Evolutionary conservation across 352 stramenopile species (phyloP).

Genomic region (Poterioochromonas sp.): DNA sequence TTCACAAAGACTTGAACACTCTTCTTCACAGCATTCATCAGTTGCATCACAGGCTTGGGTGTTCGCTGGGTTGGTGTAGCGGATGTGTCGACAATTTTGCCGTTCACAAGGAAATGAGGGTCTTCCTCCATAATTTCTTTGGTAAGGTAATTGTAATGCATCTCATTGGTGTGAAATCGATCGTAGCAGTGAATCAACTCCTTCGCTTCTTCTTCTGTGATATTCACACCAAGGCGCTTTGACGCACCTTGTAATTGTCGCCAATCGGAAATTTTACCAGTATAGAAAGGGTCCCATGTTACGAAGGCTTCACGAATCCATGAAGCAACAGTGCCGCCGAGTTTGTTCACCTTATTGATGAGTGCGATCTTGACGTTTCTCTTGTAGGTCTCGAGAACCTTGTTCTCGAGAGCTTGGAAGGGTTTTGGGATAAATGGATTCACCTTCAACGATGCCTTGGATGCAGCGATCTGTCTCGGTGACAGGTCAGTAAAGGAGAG

Average conservation of each 20-base stretch:
- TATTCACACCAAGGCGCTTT: not conserved
- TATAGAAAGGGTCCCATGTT: not conserved
- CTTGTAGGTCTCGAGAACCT: slow-evolving; percentile 1
- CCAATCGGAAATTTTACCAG: not conserved
- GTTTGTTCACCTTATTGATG: not conserved
- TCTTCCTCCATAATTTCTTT: slow-evolving; percentile 5
- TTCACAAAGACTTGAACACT: not conserved
- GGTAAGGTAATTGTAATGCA: slow-evolving; percentile 4
- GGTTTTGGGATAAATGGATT: slow-evolving; percentile 28
- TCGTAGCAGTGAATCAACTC: slow-evolving; percentile 14
- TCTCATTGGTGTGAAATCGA: not conserved
- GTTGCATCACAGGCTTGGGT: not conserved
- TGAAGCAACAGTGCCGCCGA: not conserved
- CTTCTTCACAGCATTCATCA: not conserved
- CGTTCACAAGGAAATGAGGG: not conserved
- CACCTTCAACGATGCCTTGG: not conserved
- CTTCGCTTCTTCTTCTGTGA: not conserved
- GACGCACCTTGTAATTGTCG: not conserved
- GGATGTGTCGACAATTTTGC: not conserved
- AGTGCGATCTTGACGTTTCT: not conserved
- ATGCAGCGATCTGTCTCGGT: not conserved
- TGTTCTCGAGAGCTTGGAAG: not conserved
- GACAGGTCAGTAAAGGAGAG: not conserved
- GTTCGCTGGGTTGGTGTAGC: not conserved
- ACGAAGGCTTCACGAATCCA: slow-evolving; percentile 24